Percentiles rank a stretch among this genome's conserved stretches.
Evolutionary conservation across 2,329 filamentous ascomycete genomes (phyloP).

Genomic region (Neofusicoccum ribis): DNA sequence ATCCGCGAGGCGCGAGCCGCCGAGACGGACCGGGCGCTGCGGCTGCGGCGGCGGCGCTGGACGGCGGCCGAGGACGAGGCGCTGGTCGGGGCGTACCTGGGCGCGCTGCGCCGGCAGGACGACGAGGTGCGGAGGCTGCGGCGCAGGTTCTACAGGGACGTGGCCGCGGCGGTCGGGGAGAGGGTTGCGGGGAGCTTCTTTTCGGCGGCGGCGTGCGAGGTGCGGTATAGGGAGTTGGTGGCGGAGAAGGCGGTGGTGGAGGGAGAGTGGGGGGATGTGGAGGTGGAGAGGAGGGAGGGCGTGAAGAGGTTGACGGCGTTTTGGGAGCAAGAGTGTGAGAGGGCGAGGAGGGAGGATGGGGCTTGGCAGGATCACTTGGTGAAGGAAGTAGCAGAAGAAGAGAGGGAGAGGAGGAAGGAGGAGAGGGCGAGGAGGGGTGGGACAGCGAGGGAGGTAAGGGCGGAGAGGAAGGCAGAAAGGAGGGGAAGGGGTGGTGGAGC

Average conservation of each 20-base stretch:
- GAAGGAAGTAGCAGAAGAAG: background rate
- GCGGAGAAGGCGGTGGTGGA: background rate
- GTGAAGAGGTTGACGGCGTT: background rate
- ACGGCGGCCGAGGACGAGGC: constrained; percentile 49
- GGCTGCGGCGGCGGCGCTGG: constrained; percentile 52
- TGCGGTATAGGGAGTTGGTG: background rate
- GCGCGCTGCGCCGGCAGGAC: constrained; percentile 40
- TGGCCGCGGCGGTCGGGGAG: background rate
- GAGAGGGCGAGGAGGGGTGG: background rate
- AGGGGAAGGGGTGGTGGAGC: background rate
- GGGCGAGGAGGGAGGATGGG: background rate
- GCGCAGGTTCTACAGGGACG: background rate
- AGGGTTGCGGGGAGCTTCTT: background rate
- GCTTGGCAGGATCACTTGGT: background rate
- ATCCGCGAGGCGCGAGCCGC: constrained; percentile 45
- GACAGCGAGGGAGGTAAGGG: background rate
- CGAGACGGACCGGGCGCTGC: constrained; percentile 47
- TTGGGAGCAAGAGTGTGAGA: background rate
- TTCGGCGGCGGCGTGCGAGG: background rate
- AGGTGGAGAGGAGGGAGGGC: background rate
- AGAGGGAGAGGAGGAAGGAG: background rate
- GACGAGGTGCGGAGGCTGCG: background rate
- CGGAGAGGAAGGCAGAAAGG: background rate
- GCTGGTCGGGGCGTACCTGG: constrained; percentile 44
- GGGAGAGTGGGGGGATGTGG: background rate